Base-by-base conservation (phyloP, 805 yeast genomes). In the Ogataea paraovalis region DNA sequence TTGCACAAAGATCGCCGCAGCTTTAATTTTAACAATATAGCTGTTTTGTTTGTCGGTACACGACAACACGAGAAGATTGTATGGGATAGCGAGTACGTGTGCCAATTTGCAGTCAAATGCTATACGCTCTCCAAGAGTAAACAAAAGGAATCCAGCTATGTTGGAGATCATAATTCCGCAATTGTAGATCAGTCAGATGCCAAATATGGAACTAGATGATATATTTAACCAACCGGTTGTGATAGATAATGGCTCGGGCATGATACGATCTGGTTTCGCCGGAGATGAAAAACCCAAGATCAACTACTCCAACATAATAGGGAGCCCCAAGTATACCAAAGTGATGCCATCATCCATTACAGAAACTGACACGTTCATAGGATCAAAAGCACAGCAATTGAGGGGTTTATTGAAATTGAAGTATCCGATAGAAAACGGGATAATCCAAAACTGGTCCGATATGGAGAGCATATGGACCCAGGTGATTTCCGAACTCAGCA, bases 221-320 rank as follows among this genome's bases (percentile, higher is more conserved):
- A 44, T 80, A 20, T 72, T 78, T 46, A 84, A 84, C 58, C 92
- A 85, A 63, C 90, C 91, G 3, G 71, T 85, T 30, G 89, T 85
- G 33, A 68, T 85, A n/a, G 92, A 85, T 62, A 83, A 82, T 66
- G 97, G 98, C 7, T 84, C 96, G 3, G 96, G 96, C 1, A 75
- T 76, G 34, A 71, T 91, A 46, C 86, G 89, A 61, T 87, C 95
- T 1, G 97, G 98, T 1, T 87, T 91, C 65, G 96, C 97, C 0
- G 97, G 97, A 20, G 95, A 87, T 55, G 94, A 88, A 43, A 76
- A 72, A 54, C 98, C 98, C 3, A 76, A 80, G 57, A 65, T 78
- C 40, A 74, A 73, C 55, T 79, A 81, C 25, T 81, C 90, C 2
- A 69, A 88, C 20, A 66, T 83, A 64, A 36, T 88, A 2, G 98